Percentiles rank a stretch among this genome's conserved stretches.
phyloP scores from a whole-genome alignment of 352 stramenopile species.

The Globisporangium okanoganense region DNA sequence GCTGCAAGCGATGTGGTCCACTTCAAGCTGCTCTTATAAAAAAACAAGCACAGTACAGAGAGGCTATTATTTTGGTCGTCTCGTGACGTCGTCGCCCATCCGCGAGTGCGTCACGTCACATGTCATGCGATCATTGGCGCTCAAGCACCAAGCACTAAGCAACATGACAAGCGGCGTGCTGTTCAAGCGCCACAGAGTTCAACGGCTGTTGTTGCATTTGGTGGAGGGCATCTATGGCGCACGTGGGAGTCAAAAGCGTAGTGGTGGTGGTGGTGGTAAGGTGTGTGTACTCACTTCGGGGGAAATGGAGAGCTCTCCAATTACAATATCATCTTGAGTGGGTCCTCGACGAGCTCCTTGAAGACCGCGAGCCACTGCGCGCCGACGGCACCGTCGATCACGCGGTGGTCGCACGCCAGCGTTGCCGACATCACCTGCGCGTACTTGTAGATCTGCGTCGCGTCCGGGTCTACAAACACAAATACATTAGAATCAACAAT shows the following conservation, averaged over 20 bases:
- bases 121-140: too few relatives aligned
- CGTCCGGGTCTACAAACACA: conserved; percentile 43
- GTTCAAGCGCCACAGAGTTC: too few relatives aligned
- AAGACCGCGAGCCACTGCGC: conserved; percentile 95
- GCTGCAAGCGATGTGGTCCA: too few relatives aligned
- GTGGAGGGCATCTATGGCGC: background rate
- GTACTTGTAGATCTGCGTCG: conserved; percentile 86
- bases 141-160: background rate
- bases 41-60: background rate
- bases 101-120: background rate
- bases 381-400: conserved; percentile 96
- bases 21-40: background rate
- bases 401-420: conserved; percentile 96
- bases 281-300: background rate
- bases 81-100: background rate
- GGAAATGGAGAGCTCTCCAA: conserved; percentile 1
- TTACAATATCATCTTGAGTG: conserved; percentile 96
- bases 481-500: conserved; percentile 21
- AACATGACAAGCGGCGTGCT: background rate
- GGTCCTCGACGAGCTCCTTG: conserved; percentile 96
- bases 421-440: conserved; percentile 94
- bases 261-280: background rate
- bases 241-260: background rate
- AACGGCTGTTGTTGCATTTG: background rate
- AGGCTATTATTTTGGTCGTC: background rate